phyloP scores from a whole-genome alignment of 2,329 filamentous ascomycete species.

The Incumbomyces lentus region DNA sequence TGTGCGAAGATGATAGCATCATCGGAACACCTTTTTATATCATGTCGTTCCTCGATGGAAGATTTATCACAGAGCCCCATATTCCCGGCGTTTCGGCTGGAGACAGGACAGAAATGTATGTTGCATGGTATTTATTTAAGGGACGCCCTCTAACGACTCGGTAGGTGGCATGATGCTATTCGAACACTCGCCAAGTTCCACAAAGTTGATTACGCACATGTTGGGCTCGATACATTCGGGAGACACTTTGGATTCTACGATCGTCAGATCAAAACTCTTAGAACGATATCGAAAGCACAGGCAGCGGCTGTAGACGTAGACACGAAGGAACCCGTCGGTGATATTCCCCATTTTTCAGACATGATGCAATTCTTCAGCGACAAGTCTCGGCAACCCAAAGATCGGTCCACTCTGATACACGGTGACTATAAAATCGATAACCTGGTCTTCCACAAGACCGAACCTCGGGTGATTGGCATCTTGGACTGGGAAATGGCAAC shows the following conservation, averaged over 20 bases:
- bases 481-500: constrained; percentile 99
- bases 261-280: constrained; percentile 76
- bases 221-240: constrained; percentile 65
- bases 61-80: constrained; percentile 81
- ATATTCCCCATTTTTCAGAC: constrained; percentile 72
- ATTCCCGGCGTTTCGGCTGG: constrained; percentile 61
- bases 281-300: constrained; percentile 67
- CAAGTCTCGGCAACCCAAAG: constrained; percentile 58
- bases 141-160: not conserved
- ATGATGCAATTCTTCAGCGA: constrained; percentile 70
- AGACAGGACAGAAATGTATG: constrained; percentile 62
- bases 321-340: constrained; percentile 63
- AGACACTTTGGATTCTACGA: constrained; percentile 68
- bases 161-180: constrained; percentile 71
- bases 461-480: constrained; percentile 80
- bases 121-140: constrained; percentile 6
- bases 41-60: constrained; percentile 89
- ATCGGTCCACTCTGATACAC: constrained; percentile 72
- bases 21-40: constrained; percentile 92
- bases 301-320: constrained; percentile 66
- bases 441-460: constrained; percentile 77
- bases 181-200: constrained; percentile 79
- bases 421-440: constrained; percentile 97
- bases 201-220: constrained; percentile 53
- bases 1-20: constrained; percentile 72